Percentiles rank a stretch among this genome's conserved stretches.
phyloP scores from a whole-genome alignment of 2,329 filamentous ascomycete species.

The Penicillium griseofulvum region DNA sequence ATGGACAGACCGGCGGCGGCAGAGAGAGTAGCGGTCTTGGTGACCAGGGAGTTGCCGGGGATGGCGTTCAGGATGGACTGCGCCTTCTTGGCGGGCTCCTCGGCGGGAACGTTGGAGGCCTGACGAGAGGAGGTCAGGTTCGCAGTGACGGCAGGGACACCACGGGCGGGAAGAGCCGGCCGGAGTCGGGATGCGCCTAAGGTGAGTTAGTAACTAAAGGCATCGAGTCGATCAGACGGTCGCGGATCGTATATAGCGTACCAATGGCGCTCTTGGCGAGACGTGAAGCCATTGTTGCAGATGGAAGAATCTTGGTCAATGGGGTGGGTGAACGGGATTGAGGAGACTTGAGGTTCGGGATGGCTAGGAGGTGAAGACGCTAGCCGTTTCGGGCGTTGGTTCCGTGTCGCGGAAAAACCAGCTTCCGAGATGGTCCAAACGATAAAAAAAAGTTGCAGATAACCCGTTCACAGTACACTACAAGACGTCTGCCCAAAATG shows the following conservation, averaged over 20 bases:
- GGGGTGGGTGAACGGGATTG: constrained; percentile 40
- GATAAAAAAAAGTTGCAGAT: constrained; percentile 26
- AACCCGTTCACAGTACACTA: constrained; percentile 7
- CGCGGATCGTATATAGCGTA: constrained; percentile 55
- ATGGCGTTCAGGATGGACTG: constrained; percentile 91
- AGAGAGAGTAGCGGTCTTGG: constrained; percentile 96
- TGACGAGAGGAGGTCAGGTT: constrained; percentile 66
- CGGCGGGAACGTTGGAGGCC: constrained; percentile 72
- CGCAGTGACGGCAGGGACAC: constrained; percentile 69
- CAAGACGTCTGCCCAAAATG: constrained; percentile 26
- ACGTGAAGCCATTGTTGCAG: constrained; percentile 90
- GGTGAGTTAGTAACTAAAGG: constrained; percentile 36
- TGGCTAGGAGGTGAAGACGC: constrained; percentile 40
- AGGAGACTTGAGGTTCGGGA: constrained; percentile 42
- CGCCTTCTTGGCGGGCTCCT: constrained; percentile 95
- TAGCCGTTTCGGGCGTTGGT: constrained; percentile 32
- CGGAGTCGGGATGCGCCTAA: constrained; percentile 88
- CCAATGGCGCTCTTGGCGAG: constrained; percentile 92
- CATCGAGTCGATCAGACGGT: constrained; percentile 12
- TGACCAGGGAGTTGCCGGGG: constrained; percentile 85
- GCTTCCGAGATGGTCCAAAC: constrained; percentile 31
- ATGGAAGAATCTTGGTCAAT: constrained; percentile 53
- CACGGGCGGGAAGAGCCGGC: constrained; percentile 70
- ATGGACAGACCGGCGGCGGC: constrained; percentile 85
- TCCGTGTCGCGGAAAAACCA: constrained; percentile 32